Evolutionary conservation across 805 yeast genomes (phyloP).

Genomic region (Candida coquimbonensis): DNA sequence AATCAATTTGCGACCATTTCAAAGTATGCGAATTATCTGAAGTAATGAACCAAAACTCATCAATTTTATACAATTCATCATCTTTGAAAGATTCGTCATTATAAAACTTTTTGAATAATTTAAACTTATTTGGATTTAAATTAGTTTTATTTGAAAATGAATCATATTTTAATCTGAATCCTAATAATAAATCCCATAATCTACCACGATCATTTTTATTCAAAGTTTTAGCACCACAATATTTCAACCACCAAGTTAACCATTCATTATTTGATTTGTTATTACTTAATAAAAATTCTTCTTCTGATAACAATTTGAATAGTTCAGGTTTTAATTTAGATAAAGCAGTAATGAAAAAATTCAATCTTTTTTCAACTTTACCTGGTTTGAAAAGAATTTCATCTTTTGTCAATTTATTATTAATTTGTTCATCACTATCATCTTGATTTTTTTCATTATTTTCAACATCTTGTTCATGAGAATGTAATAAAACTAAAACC

Average conservation of each 20-base stretch:
- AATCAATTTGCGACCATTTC: slow-evolving; percentile 58
- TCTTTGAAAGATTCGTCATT: slow-evolving; percentile 6
- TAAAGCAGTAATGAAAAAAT: slow-evolving; percentile 59
- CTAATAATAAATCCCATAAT: slow-evolving; percentile 81
- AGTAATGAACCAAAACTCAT: slow-evolving; percentile 18
- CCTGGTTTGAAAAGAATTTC: slow-evolving; percentile 46
- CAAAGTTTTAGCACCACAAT: slow-evolving; percentile 82
- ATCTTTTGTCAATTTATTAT: slow-evolving; percentile 3
- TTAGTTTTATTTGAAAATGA: slow-evolving; percentile 9
- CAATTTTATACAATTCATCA: slow-evolving; percentile 4
- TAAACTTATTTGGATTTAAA: slow-evolving; percentile 13
- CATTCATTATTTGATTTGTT: slow-evolving; percentile 67
- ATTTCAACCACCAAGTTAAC: slow-evolving; percentile 93
- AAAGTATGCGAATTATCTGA: slow-evolving; percentile 19
- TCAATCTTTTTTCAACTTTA: slow-evolving; percentile 56
- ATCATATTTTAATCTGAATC: slow-evolving; percentile 52
- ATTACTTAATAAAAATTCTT: slow-evolving; percentile 55
- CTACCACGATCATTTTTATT: slow-evolving; percentile 77
- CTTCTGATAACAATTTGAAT: slow-evolving; percentile 70
- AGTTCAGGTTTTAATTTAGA: slow-evolving; percentile 67
- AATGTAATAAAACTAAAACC: slow-evolving; percentile 66
- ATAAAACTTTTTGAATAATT: slow-evolving; percentile 18
- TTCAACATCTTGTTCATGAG: slow-evolving; percentile 11
- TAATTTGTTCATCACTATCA: slow-evolving; percentile 5
- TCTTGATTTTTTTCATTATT: slow-evolving; percentile 2